Evolutionary conservation across 441 rosid species (phyloP).

Genomic region (Pelargonium citronellum): DNA sequence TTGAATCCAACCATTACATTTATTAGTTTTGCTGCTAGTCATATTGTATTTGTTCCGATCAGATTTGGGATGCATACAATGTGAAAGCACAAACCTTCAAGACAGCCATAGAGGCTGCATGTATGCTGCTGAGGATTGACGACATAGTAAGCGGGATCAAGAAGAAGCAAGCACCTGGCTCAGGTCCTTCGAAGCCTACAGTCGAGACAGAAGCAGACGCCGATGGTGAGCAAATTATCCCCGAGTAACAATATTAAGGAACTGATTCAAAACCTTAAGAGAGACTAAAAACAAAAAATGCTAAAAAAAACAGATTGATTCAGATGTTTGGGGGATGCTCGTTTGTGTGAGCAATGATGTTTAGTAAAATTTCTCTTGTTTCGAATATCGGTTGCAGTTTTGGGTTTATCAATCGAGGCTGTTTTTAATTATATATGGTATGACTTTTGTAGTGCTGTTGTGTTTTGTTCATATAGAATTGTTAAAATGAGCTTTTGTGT

Average conservation of each 20-base stretch:
- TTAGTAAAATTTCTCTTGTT: neutral
- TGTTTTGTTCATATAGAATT: too few relatives aligned
- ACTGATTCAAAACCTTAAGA: neutral
- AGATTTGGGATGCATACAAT: slow-evolving; percentile 31
- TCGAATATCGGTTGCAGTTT: neutral
- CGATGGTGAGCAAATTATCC: slow-evolving; percentile 24
- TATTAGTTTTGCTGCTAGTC: neutral
- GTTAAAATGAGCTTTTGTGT: too few relatives aligned
- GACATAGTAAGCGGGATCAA: slow-evolving; percentile 29
- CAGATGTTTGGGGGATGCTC: neutral
- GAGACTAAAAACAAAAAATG: neutral
- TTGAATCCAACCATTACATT: too few relatives aligned
- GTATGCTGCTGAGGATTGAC: slow-evolving; percentile 29
- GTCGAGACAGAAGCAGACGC: slow-evolving; percentile 28
- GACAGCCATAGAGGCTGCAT: slow-evolving; percentile 29
- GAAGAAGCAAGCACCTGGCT: slow-evolving; percentile 26
- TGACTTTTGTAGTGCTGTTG: too few relatives aligned
- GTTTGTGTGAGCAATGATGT: neutral
- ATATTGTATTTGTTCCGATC: neutral
- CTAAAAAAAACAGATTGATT: neutral
- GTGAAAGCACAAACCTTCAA: slow-evolving; percentile 29
- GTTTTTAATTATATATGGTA: too few relatives aligned
- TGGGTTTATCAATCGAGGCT: neutral
- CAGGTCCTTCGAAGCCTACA: slow-evolving; percentile 17
- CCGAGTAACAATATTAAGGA: slow-evolving; percentile 11